phyloP scores from a whole-genome alignment of 768 basidiomycete species.

The Tulasnella sp. region DNA sequence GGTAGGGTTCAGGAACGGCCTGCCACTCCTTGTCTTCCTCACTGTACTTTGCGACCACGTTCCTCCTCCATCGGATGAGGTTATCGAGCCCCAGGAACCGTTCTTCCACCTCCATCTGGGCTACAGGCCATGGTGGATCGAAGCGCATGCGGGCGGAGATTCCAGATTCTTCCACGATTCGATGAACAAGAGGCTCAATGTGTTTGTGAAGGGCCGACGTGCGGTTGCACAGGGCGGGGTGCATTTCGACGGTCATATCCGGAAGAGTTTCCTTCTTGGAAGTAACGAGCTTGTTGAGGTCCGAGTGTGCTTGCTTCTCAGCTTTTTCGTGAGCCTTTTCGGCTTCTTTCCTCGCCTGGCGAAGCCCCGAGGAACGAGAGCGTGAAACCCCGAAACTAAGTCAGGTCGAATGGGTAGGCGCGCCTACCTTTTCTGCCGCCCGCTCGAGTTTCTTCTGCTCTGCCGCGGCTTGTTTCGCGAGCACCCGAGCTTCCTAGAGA shows the following conservation, averaged over 20 bases:
- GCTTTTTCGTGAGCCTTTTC: constrained; percentile 17
- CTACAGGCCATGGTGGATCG: constrained; percentile 13
- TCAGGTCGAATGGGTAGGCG: background rate
- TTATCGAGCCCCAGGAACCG: constrained; percentile 3
- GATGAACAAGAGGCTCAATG: constrained; percentile 17
- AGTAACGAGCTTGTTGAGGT: constrained; percentile 32
- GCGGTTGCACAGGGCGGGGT: constrained; percentile 13
- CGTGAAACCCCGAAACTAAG: background rate
- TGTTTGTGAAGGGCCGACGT: constrained; percentile 20
- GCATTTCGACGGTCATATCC: constrained; percentile 30
- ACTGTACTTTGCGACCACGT: constrained; percentile 29
- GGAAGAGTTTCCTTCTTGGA: constrained; percentile 30
- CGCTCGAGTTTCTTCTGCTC: constrained; percentile 24
- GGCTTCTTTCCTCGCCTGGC: constrained; percentile 20
- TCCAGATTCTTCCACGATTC: constrained; percentile 9
- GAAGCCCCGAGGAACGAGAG: background rate
- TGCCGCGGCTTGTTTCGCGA: constrained; percentile 4
- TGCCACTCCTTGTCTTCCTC: constrained; percentile 29
- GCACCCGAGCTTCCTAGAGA: background rate
- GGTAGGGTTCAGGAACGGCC: constrained; percentile 19
- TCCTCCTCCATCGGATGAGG: constrained; percentile 32
- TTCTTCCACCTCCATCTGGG: background rate
- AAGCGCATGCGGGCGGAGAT: background rate
- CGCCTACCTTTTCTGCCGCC: constrained; percentile 21
- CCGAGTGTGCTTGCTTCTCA: constrained; percentile 3